These are phyloP conservation scores for Conticribra weissflogii DNA, from an alignment of 108 stramenopile genomes.

Conservation along the genomic window DNA sequence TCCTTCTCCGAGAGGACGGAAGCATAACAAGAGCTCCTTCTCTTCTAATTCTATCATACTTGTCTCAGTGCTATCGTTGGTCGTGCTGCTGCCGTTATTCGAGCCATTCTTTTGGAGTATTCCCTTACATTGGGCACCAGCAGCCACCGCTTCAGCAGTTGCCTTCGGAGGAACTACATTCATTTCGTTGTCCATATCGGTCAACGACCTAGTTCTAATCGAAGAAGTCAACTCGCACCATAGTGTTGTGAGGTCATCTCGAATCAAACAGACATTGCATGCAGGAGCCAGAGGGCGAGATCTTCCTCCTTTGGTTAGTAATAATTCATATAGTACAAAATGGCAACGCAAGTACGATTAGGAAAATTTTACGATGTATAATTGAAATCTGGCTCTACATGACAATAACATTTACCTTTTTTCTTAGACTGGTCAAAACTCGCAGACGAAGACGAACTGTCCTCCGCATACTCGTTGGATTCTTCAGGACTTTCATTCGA, in stretches of 20 bases:
- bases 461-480: slow-evolving; percentile 34
- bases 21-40: slow-evolving; percentile 77
- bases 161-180: slow-evolving; percentile 15
- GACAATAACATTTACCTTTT: slow-evolving; percentile 57
- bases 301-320: slow-evolving; percentile 31
- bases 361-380: too few relatives aligned
- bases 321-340: too few relatives aligned
- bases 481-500: slow-evolving; percentile 75
- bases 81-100: slow-evolving; percentile 1
- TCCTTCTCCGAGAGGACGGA: slow-evolving; percentile 83
- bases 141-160: slow-evolving; percentile 1
- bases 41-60: slow-evolving; percentile 23
- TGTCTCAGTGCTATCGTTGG: slow-evolving; percentile 6
- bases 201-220: slow-evolving; percentile 53
- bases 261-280: slow-evolving; percentile 74
- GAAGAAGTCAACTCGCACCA: slow-evolving; percentile 91
- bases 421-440: slow-evolving; percentile 24
- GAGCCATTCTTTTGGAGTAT: slow-evolving; percentile 10
- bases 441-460: slow-evolving; percentile 14
- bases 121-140: neutral
- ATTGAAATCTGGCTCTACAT: too few relatives aligned
- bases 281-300: slow-evolving; percentile 70
- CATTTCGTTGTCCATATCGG: slow-evolving; percentile 54
- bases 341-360: too few relatives aligned
- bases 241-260: slow-evolving; percentile 76